These are phyloP conservation scores for Xylaria palmicola DNA, from an alignment of 495 filamentous ascomycete genomes.

Conservation along the genomic window DNA sequence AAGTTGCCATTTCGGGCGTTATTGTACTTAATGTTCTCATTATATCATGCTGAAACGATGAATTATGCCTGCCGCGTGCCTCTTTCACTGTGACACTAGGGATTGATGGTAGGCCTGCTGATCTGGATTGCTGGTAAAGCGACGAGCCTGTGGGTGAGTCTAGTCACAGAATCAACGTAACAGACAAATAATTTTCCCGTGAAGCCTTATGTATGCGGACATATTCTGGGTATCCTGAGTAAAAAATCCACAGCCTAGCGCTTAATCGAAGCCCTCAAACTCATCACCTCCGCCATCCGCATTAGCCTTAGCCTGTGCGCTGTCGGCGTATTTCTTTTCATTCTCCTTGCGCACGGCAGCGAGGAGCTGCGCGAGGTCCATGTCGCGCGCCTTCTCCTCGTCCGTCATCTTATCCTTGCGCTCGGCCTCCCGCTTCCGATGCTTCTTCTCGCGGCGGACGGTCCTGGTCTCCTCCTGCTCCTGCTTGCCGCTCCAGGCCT, in stretches of 20 bases:
- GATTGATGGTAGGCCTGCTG: background rate
- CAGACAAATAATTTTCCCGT: too few relatives aligned
- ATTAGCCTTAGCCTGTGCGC: slow-evolving; percentile 12
- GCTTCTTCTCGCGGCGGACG: slow-evolving; percentile 71
- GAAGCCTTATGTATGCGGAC: background rate
- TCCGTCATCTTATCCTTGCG: slow-evolving; percentile 66
- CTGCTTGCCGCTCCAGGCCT: slow-evolving; percentile 83
- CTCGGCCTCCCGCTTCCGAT: slow-evolving; percentile 68
- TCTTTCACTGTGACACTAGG: background rate
- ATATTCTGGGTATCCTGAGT: slow-evolving; percentile 19
- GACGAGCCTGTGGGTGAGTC: background rate
- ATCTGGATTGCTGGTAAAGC: background rate
- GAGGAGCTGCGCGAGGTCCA: slow-evolving; percentile 72
- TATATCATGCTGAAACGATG: slow-evolving; percentile 1
- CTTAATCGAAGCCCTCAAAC: slow-evolving; percentile 46
- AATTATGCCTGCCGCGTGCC: background rate
- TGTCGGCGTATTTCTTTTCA: slow-evolving; percentile 42
- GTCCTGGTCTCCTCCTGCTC: slow-evolving; percentile 66
- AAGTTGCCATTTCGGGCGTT: background rate
- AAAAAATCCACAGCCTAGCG: background rate
- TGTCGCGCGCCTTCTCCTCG: slow-evolving; percentile 67
- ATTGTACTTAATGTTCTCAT: background rate
- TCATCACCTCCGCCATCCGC: slow-evolving; percentile 37
- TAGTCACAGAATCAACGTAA: too few relatives aligned
- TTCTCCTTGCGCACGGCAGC: slow-evolving; percentile 62